Base-by-base conservation (phyloP, 1,284 basidiomycete genomes). In the Trichosporon sp. region DNA sequence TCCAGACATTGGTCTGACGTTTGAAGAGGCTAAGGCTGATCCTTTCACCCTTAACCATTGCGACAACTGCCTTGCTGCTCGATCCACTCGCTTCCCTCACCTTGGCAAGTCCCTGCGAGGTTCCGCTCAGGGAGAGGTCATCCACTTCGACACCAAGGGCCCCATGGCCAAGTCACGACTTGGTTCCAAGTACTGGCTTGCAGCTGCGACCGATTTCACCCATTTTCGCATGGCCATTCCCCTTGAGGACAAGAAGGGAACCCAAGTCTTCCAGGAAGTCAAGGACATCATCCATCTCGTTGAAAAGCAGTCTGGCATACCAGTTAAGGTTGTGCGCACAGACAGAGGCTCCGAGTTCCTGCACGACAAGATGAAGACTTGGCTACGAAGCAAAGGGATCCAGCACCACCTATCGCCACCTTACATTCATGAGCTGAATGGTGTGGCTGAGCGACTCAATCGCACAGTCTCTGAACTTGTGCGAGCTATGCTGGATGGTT, bases 361-460 rank as follows among this genome's bases (percentile, higher is more conserved):
- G 32, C 37, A 37, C 33, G 23, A 4, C 6, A 13, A 19, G 4
- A 13, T 49, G 4, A 21, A 31, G 13, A 13, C 7, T 8, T 60
- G 14, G 19, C 56, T n/a, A 36, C 4, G 8, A 11, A 11, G 10
- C 2, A 13, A 14, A 5, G 64, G 64, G 16, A 65, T 65, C 31
- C 8, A n/a, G 5, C 60, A 62, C 34, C 36, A 62, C 3, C 2
- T 31, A 2, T 34, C 60, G 4, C 34, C 64, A 4, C 66, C 71
- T 1, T 69, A 75, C 57, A 68, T 69, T 9, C 73, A 70, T 10
- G 67, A 72, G 59, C 16, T 71, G 63, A 73, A 80, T 67, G 65
- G 81, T 68, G 67, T 73, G 36, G 66, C 73, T 27, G 70, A 76
- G 67, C 58, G 77, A 58, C 10, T 67, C 21, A 69, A 76, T 67